phyloP scores from a whole-genome alignment of 2,329 filamentous ascomycete genomes.

The Colletotrichum tropicicola region DNA sequence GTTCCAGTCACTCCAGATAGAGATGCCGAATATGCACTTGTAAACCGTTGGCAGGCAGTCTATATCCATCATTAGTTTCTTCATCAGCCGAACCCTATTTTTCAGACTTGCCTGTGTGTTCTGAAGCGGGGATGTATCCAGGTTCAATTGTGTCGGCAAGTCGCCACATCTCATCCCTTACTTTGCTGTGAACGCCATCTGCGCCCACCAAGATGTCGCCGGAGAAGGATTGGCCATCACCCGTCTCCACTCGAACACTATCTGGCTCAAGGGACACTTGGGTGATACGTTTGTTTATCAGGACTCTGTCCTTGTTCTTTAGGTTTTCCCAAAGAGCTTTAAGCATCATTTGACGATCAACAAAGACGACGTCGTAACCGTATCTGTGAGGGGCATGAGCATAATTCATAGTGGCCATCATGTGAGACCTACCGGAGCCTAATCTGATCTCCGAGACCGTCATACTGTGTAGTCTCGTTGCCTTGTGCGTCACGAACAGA shows the following conservation, averaged over 20 bases:
- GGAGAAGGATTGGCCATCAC: not conserved
- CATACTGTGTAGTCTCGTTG: not conserved
- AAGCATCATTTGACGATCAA: slow-evolving; percentile 46
- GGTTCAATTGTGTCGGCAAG: slow-evolving; percentile 34
- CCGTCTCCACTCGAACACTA: not conserved
- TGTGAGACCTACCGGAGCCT: not conserved
- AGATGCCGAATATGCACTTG: slow-evolving; percentile 49
- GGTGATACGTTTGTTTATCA: not conserved
- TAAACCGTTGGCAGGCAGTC: slow-evolving; percentile 34
- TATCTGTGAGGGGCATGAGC: slow-evolving; percentile 22
- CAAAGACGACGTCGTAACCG: slow-evolving; percentile 41
- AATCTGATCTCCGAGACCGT: not conserved
- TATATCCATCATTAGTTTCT: not conserved
- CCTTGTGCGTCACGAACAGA: not conserved
- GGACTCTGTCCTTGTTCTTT: slow-evolving; percentile 35
- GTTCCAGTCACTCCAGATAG: slow-evolving; percentile 36
- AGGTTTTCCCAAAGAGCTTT: slow-evolving; percentile 43
- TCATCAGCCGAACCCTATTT: no score
- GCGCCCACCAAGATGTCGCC: slow-evolving; percentile 37
- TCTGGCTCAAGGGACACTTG: not conserved
- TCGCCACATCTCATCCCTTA: slow-evolving; percentile 41
- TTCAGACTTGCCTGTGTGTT: slow-evolving; percentile 26
- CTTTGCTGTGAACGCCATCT: slow-evolving; percentile 49
- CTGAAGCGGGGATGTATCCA: slow-evolving; percentile 34
- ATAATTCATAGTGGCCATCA: no score